These are phyloP conservation scores for Calonectria pauciramosa DNA, from an alignment of 2,329 filamentous ascomycete species.

Conservation along the genomic window DNA sequence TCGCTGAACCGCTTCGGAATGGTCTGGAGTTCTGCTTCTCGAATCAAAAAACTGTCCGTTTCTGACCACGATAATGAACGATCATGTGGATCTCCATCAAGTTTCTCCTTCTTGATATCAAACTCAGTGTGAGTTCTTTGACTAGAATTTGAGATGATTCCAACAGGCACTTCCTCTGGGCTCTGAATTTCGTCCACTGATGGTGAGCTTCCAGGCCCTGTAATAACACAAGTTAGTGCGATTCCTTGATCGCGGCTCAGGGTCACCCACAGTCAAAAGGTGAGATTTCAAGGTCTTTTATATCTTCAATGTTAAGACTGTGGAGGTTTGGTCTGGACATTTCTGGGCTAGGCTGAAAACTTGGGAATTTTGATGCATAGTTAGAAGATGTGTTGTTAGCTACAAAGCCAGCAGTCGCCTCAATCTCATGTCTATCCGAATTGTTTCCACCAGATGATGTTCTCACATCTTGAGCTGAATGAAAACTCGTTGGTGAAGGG, in stretches of 20 bases:
- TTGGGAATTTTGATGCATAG: constrained; percentile 51
- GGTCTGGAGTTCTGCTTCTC: constrained; percentile 55
- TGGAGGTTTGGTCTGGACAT: constrained; percentile 45
- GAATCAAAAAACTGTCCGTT: constrained; percentile 53
- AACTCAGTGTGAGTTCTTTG: background rate
- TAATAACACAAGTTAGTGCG: background rate
- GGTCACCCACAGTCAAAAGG: constrained; percentile 50
- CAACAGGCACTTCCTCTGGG: constrained; percentile 42
- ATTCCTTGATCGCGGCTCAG: background rate
- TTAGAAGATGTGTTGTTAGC: constrained; percentile 49
- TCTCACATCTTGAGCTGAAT: background rate
- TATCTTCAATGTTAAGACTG: constrained; percentile 48
- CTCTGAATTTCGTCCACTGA: constrained; percentile 30
- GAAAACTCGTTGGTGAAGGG: background rate
- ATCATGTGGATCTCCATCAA: background rate
- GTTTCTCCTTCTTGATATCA: background rate
- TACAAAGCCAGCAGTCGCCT: constrained; percentile 30
- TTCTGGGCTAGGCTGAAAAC: constrained; percentile 51
- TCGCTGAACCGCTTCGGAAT: constrained; percentile 58
- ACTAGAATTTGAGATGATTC: constrained; percentile 42
- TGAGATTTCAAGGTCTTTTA: constrained; percentile 52
- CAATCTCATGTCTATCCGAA: constrained; percentile 28
- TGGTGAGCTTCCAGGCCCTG: constrained; percentile 42
- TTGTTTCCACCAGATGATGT: constrained; percentile 4
- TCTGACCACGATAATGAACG: constrained; percentile 48